These are phyloP conservation scores for Paraphaeosphaeria minitans DNA, from an alignment of 2,329 filamentous ascomycete genomes.

Conservation along the genomic window DNA sequence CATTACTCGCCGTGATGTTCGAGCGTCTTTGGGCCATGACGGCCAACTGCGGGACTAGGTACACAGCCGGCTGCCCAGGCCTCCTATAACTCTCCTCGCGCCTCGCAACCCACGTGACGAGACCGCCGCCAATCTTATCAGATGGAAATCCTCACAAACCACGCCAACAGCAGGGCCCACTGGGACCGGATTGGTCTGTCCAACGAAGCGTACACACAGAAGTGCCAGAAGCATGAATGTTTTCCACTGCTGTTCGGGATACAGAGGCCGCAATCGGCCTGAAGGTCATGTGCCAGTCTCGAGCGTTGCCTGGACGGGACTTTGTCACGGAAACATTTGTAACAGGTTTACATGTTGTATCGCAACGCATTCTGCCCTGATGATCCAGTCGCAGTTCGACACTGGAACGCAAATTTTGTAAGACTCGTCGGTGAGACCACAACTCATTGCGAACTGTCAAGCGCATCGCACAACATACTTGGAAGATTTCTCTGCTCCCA, in stretches of 20 bases:
- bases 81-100: not conserved
- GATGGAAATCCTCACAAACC: not conserved
- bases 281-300: not conserved
- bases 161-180: not conserved
- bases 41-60: not conserved
- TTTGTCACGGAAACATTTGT: too few species aligned
- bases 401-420: not conserved
- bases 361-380: not conserved
- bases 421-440: too few species aligned
- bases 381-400: not conserved
- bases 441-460: too few species aligned
- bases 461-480: not conserved
- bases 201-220: not conserved
- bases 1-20: not conserved
- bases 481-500: not conserved
- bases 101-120: not conserved
- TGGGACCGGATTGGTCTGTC: not conserved
- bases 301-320: too few species aligned
- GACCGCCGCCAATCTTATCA: not conserved
- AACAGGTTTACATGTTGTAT: not conserved
- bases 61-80: not conserved
- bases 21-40: not conserved
- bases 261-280: not conserved
- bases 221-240: not conserved
- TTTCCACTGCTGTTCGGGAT: not conserved